Base-by-base conservation (phyloP, 2,329 filamentous ascomycete genomes). In the Talaromyces funiculosus region DNA sequence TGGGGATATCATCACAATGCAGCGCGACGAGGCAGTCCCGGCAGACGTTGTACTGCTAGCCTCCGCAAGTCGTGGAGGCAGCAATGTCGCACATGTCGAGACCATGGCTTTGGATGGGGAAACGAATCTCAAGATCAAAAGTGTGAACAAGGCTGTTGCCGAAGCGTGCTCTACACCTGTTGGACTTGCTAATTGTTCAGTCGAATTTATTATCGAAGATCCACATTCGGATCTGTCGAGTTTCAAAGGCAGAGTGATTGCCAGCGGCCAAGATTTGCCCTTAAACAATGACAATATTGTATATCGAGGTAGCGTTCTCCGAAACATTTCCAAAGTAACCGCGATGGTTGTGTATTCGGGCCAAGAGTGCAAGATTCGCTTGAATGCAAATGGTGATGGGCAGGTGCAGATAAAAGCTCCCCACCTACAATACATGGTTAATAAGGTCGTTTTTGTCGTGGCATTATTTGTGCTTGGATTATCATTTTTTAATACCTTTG, bases 291-390 rank as follows among this genome's bases (percentile, higher is more conserved):
- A 83, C 68, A 88, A 92, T 67, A 82, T 94, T 58, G 81, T 92
- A 1, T 92, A 90, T 69, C 84, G 90, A 37, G 89, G 90, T 6
- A 92, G 89, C 38, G 85, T 87, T 0, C 74, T 93, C 53, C 83
- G 90, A 40, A 93, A 93, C 69, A 92, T 89, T 0, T 77, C 80
- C 5, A 81, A 86, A 66, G 86, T 84, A 3, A 77, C 89, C 37
- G 89, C 89, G 3, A 77, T 95, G 64, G 87, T 94, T 37, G 84
- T 94, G 68, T 94, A 94, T 74, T 87, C 87, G 5, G 90, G 90
- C 38, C 90, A 95, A 72, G 91, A 95, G 75, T 95, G 90, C 78
- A 94, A 94, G 74, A 95, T 95, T 65, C 87, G 91, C 47, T 93
- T 95, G 90, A 96, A 96, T 68, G 88, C 90, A 45, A 90, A 90